A percentile compares a stretch with the other conserved stretches of the same genome.
Conservation (phyloP, 345 rosid genomes). For the Anastatica hierochuntica region DNA sequence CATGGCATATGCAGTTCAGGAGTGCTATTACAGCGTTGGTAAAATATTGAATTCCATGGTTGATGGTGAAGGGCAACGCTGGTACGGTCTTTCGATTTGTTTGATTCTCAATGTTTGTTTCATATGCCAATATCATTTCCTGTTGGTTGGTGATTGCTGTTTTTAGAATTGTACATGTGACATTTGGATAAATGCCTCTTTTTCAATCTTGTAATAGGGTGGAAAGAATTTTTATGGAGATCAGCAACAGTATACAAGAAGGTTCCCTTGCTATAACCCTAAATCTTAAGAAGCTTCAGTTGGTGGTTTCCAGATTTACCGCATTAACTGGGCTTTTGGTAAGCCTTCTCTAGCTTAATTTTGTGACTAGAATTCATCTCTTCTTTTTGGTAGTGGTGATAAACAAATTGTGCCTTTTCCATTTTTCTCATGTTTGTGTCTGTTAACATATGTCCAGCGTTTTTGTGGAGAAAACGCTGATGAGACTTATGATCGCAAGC, state of each 20-base stretch:
- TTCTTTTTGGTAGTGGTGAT: background rate
- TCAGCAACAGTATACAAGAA: constrained; percentile 55
- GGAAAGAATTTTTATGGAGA: constrained; percentile 81
- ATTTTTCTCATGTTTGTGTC: too few species aligned
- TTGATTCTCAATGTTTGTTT: constrained; percentile 2
- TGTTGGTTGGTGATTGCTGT: background rate
- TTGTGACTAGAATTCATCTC: background rate
- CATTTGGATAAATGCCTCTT: constrained; percentile 1
- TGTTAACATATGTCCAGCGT: too few species aligned
- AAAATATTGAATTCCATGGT: constrained; percentile 72
- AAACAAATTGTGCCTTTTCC: constrained; percentile 5
- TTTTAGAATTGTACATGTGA: constrained; percentile 6
- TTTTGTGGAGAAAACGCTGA: too few species aligned
- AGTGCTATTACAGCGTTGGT: constrained; percentile 84
- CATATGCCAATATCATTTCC: constrained; percentile 10
- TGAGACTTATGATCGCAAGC: background rate
- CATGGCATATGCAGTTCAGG: constrained; percentile 94
- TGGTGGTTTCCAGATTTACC: constrained; percentile 73
- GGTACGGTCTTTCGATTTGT: constrained; percentile 40
- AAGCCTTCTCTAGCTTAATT: constrained; percentile 20
- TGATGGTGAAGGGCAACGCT: constrained; percentile 88
- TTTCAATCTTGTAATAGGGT: constrained; percentile 46
- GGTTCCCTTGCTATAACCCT: constrained; percentile 67
- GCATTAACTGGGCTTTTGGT: constrained; percentile 96
- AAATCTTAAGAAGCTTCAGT: constrained; percentile 57